These are phyloP conservation scores for Epichloe aotearoae DNA, from an alignment of 2,329 filamentous ascomycete species.

Conservation along the genomic window DNA sequence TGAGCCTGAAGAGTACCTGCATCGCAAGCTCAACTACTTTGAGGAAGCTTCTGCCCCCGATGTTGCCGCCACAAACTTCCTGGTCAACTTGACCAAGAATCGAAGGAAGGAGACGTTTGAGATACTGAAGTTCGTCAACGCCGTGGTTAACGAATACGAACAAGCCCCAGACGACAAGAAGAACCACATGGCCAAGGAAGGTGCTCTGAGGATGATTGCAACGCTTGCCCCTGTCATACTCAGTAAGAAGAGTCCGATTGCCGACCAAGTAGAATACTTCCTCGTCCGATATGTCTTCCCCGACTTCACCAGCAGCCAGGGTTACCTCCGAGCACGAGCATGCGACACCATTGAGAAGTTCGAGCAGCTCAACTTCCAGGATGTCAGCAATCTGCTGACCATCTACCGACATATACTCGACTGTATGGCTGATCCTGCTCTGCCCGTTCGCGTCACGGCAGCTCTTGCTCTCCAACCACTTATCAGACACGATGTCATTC, in stretches of 20 bases:
- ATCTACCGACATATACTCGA: conserved; percentile 96
- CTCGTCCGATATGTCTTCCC: conserved; percentile 97
- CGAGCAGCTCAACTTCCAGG: conserved; percentile 92
- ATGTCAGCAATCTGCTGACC: conserved; percentile 84
- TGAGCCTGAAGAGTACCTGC: conserved; percentile 91
- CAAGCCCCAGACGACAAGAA: conserved; percentile 73
- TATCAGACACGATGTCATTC: conserved; percentile 89
- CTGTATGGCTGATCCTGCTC: conserved; percentile 86
- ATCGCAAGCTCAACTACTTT: conserved; percentile 94
- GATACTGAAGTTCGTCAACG: conserved; percentile 88
- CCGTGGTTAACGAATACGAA: conserved; percentile 89
- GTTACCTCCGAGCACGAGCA: conserved; percentile 83
- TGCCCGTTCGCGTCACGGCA: conserved; percentile 89
- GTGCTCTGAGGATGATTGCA: conserved; percentile 91
- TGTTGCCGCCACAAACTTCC: conserved; percentile 90
- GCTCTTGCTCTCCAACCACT: conserved; percentile 88
- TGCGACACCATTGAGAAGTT: conserved; percentile 98
- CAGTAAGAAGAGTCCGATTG: conserved; percentile 96
- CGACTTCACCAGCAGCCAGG: conserved; percentile 85
- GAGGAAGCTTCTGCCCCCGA: conserved; percentile 94
- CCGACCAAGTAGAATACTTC: conserved; percentile 96
- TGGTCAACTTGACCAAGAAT: conserved; percentile 86
- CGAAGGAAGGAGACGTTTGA: conserved; percentile 93
- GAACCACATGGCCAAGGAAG: conserved; percentile 90
- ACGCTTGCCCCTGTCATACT: conserved; percentile 88